These are phyloP conservation scores for Atkinsonella hypoxylon DNA, from an alignment of 2,329 filamentous ascomycete species.

Conservation along the genomic window DNA sequence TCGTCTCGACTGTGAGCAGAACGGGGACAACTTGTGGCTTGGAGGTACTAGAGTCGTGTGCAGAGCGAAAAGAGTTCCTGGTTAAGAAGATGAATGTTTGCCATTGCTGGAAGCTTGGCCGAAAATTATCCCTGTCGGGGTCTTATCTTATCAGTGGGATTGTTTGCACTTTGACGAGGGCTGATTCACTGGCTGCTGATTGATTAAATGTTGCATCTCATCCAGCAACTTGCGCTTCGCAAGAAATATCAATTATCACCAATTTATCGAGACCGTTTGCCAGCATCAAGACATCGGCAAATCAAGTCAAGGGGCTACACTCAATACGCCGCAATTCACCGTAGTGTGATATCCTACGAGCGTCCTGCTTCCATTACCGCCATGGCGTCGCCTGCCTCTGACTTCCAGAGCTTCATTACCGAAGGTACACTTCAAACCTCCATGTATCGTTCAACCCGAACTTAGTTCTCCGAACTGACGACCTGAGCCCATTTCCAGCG, in stretches of 20 bases:
- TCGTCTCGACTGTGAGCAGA: background rate
- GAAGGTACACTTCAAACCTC: constrained; percentile 26
- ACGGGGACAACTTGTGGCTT: too few species aligned
- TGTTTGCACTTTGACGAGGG: background rate
- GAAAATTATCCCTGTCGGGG: background rate
- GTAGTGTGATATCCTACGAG: too few species aligned
- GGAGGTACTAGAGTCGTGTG: background rate
- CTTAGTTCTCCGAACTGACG: background rate
- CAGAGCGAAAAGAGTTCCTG: background rate
- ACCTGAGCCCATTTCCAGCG: constrained; percentile 23
- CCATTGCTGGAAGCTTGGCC: background rate
- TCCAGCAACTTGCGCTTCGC: background rate
- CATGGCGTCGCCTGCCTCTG: constrained; percentile 33
- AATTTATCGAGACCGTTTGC: background rate
- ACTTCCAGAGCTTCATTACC: constrained; percentile 45
- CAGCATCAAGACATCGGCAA: background rate
- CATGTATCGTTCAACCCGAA: background rate
- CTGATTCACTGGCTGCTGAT: background rate
- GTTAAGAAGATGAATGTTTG: background rate
- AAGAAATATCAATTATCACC: background rate
- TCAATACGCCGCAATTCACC: background rate
- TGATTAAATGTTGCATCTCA: constrained; percentile 5
- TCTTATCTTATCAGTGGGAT: constrained; percentile 9
- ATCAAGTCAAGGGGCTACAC: background rate
- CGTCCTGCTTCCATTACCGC: constrained; percentile 5